Base-by-base conservation (phyloP, 2,329 filamentous ascomycete species). In the Diplodia scrobiculata region DNA sequence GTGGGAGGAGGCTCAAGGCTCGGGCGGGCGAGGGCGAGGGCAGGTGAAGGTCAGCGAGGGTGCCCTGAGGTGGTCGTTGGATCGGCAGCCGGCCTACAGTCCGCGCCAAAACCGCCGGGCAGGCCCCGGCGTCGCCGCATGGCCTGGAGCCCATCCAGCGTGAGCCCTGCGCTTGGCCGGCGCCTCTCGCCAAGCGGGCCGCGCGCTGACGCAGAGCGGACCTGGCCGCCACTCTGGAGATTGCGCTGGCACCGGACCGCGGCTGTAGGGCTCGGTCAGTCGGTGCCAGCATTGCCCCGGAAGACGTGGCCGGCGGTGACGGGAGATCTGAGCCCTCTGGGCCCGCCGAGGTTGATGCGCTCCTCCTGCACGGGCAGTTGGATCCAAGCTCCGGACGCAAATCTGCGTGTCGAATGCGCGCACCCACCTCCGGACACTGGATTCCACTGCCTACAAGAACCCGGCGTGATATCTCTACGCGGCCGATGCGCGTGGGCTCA, bases 51-150 rank as follows among this genome's bases (percentile, higher is more conserved):
- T 50, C 58, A 62, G 58, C 58, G 58, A 62, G 55, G 55, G 58
- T 62, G 58, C 58, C 58, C 58, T 62, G 58, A 62, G 58, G 58
- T 50, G 58, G 41, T 36, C 58, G 58, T 62, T 59, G 25, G 58
- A 62, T 62, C 58, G 58, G 58, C 58, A 62, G 48, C 58, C 58
- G 58, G 58, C 41, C 58, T 62, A 36, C 45, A 62, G 58, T 62
- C 58, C 58, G 58, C 58, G 27, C 58, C 34, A 62, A 62, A 62
- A 47, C 27, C 58, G 58, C 58, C 41, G 58, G 41, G 58, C 53
- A 38, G 34, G 53, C 34, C 53, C 53, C 29, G 53, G 53, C 34
- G 34, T n/a, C 53, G 53, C 52, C 32, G 52, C 58, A 34, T 9
- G 58, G 58, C 58, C 45, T 59, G 55, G 55, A 41, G 53, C 52